A percentile compares a stretch with the other conserved stretches of the same genome.
phyloP scores from a whole-genome alignment of 2,329 filamentous ascomycete species.

The Pseudocercospora vitis region DNA sequence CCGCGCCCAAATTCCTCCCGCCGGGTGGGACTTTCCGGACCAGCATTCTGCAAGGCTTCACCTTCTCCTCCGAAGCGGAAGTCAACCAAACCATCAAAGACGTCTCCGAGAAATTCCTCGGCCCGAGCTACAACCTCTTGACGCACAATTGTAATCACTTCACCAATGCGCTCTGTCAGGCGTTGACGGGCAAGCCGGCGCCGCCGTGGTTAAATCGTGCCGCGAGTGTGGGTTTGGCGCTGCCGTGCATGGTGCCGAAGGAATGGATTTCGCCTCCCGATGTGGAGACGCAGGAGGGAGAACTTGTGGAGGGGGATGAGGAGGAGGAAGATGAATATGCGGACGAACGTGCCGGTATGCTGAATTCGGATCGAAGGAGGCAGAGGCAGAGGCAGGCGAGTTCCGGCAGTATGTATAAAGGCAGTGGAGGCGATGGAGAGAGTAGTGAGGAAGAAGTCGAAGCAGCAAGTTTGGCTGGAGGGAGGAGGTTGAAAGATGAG shows the following conservation, averaged over 20 bases:
- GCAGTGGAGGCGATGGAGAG: background rate
- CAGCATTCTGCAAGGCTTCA: conserved; percentile 77
- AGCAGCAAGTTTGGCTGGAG: conserved; percentile 27
- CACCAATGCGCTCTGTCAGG: conserved; percentile 71
- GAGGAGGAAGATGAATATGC: conserved; percentile 56
- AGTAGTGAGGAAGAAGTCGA: conserved; percentile 14
- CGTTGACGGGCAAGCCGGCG: conserved; percentile 67
- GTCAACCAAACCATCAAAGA: conserved; percentile 68
- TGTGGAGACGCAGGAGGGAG: conserved; percentile 69
- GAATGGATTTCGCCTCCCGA: conserved; percentile 82
- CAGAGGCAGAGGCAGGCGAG: conserved; percentile 17
- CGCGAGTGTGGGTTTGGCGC: conserved; percentile 75
- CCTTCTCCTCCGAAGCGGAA: conserved; percentile 66
- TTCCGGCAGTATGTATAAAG: conserved; percentile 10
- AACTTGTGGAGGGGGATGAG: conserved; percentile 58
- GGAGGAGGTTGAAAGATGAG: conserved; percentile 27
- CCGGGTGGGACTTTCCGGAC: conserved; percentile 75
- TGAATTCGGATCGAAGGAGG: conserved; percentile 14
- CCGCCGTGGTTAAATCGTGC: conserved; percentile 80
- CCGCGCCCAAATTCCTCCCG: conserved; percentile 65
- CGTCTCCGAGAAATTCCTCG: conserved; percentile 71
- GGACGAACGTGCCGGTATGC: conserved; percentile 44
- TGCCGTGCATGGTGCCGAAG: conserved; percentile 78
- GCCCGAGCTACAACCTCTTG: conserved; percentile 75
- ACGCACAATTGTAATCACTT: conserved; percentile 90